Percentiles rank a stretch among this genome's conserved stretches.
Conservation (phyloP, 768 basidiomycete genomes). For the Dioszegia crocea region DNA sequence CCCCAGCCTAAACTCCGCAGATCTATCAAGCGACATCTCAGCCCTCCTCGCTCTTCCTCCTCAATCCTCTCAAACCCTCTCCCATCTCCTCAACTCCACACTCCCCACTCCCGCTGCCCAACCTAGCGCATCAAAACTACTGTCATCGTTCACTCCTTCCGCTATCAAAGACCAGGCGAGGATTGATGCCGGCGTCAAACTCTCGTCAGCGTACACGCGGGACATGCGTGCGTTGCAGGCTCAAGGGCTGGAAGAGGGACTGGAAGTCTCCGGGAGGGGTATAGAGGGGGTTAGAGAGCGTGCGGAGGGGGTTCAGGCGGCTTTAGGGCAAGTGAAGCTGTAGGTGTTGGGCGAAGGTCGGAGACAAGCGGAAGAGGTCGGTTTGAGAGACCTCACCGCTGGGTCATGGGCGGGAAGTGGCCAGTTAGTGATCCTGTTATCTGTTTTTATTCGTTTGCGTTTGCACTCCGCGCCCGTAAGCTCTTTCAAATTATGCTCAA, state of each 20-base stretch:
- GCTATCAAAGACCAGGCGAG: not conserved
- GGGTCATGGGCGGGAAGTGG: too few relatives aligned
- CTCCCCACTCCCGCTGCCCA: not conserved
- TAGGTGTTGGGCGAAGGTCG: too few relatives aligned
- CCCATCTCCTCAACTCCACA: not conserved
- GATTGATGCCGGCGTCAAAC: not conserved
- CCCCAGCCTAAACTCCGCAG: not conserved
- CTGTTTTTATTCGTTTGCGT: too few relatives aligned
- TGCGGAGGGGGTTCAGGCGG: slow-evolving; percentile 4
- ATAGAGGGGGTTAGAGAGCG: slow-evolving; percentile 5
- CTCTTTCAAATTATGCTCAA: too few relatives aligned
- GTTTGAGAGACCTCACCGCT: too few relatives aligned
- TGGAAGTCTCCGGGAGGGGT: not conserved
- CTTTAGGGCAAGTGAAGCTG: slow-evolving; percentile 2
- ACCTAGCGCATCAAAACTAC: not conserved
- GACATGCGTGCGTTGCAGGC: slow-evolving; percentile 1
- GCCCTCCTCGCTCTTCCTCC: not conserved
- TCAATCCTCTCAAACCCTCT: not conserved
- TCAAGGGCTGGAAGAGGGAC: not conserved
- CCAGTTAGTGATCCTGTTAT: too few relatives aligned
- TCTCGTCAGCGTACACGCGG: not conserved
- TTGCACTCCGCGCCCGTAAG: too few relatives aligned
- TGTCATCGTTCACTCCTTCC: not conserved
- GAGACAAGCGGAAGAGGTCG: too few relatives aligned
- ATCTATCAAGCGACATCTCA: not conserved